These are phyloP conservation scores for Coemansia sp. DNA, from an alignment of 192 early-diverging fungal species.

Conservation along the genomic window DNA sequence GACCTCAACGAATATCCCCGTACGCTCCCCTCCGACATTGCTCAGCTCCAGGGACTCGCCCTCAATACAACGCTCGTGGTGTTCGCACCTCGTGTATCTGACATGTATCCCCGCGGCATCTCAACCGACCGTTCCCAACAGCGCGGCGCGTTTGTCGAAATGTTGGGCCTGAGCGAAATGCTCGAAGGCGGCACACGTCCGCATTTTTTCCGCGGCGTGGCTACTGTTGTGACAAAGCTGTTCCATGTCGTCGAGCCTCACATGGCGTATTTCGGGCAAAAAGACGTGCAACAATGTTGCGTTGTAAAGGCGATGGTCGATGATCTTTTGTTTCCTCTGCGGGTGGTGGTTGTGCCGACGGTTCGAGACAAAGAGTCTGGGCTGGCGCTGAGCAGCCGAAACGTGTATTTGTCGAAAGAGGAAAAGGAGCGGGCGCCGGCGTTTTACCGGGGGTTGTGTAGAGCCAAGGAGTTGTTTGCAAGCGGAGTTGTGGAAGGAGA, in stretches of 20 bases:
- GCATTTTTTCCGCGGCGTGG: constrained; percentile 95
- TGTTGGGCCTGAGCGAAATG: constrained; percentile 84
- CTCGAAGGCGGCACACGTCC: constrained; percentile 92
- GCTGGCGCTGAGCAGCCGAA: constrained; percentile 88
- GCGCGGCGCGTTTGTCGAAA: constrained; percentile 88
- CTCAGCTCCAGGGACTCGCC: constrained; percentile 48
- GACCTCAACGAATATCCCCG: constrained; percentile 91
- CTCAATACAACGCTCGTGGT: constrained; percentile 17
- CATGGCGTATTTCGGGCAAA: constrained; percentile 90
- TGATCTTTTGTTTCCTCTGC: constrained; percentile 80
- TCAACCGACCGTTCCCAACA: constrained; percentile 74
- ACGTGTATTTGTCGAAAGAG: constrained; percentile 74
- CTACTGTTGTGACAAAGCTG: constrained; percentile 91
- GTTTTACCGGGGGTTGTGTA: constrained; percentile 70
- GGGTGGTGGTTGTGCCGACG: constrained; percentile 72
- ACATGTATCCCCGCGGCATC: constrained; percentile 96
- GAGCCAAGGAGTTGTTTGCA: constrained; percentile 54
- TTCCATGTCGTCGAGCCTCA: constrained; percentile 88
- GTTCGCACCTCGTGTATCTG: constrained; percentile 70
- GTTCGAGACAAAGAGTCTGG: constrained; percentile 72
- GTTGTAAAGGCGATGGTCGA: constrained; percentile 75
- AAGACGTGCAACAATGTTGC: constrained; percentile 94
- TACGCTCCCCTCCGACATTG: constrained; percentile 76
- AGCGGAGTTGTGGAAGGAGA: constrained; percentile 33
- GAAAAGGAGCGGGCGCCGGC: constrained; percentile 70